A percentile compares a stretch with the other conserved stretches of the same genome.
Conservation (phyloP, 75 land plant species). For the Picea glauca region DNA sequence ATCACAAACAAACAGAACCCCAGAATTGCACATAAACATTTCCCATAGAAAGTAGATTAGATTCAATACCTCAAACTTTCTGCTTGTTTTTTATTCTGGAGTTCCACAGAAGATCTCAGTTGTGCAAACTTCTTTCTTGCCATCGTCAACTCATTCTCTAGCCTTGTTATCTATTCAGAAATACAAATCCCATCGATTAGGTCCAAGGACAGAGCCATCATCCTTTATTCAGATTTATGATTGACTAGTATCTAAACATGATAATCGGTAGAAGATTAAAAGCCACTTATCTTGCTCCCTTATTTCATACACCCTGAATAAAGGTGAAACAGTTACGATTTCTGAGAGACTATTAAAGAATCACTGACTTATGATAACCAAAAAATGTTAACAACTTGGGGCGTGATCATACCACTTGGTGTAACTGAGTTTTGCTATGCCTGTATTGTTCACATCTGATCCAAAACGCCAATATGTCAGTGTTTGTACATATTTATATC, state of each 20-base stretch:
- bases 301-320: not conserved
- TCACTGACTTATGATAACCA: not conserved
- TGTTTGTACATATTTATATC: not conserved
- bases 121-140: not conserved
- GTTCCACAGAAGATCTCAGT: not conserved
- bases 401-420: not conserved
- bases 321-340: not conserved
- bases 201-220: not conserved
- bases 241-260: not conserved
- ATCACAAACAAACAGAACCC: not conserved
- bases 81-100: not conserved
- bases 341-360: no score
- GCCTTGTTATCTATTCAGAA: conserved; percentile 2
- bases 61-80: conserved; percentile 3
- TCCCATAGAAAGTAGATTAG: not conserved
- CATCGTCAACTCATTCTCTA: conserved; percentile 4
- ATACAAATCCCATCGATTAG: not conserved
- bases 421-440: not conserved
- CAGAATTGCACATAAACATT: not conserved
- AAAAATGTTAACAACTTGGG: not conserved
- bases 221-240: not conserved
- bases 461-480: conserved; percentile 1
- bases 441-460: conserved; percentile 6
- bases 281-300: not conserved
- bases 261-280: not conserved